These are phyloP conservation scores for Oryza coarctata DNA, from an alignment of 176 grass and related monocot genomes.

Conservation along the genomic window DNA sequence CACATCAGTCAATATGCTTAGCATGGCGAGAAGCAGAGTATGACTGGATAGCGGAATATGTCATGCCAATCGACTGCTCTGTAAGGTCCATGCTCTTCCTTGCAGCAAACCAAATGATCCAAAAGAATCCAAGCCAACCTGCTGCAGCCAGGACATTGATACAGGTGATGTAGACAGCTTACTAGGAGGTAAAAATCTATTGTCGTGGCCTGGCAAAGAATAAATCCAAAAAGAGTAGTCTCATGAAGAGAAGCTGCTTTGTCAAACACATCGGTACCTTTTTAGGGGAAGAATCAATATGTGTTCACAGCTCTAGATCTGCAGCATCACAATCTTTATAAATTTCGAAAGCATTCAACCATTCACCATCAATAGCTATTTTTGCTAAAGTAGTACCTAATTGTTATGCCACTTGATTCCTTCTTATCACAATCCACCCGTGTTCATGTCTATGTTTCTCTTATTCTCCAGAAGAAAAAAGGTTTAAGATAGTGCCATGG, in stretches of 20 bases:
- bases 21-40: slow-evolving; percentile 53
- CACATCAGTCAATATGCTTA: slow-evolving; percentile 1
- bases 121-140: slow-evolving; percentile 94
- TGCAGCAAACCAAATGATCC: slow-evolving; percentile 58
- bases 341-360: not conserved
- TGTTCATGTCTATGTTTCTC: not conserved
- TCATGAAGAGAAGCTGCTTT: not conserved
- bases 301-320: not conserved
- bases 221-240: not conserved
- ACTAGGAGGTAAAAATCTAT: not conserved
- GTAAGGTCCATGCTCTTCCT: slow-evolving; percentile 77
- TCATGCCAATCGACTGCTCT: slow-evolving; percentile 53
- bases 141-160: slow-evolving; percentile 15
- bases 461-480: slow-evolving; percentile 15
- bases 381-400: not conserved
- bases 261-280: not conserved
- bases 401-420: slow-evolving; percentile 21
- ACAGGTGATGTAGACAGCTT: not conserved
- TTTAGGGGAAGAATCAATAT: not conserved
- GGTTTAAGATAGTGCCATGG: not conserved
- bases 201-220: not conserved
- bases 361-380: not conserved
- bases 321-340: slow-evolving; percentile 18
- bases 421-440: not conserved
- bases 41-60: slow-evolving; percentile 59